Evolutionary conservation across 1,139 yeast genomes (phyloP), one percentile per base, ranked within the genome.

Genomic region (Geotrichum carabidarum): DNA sequence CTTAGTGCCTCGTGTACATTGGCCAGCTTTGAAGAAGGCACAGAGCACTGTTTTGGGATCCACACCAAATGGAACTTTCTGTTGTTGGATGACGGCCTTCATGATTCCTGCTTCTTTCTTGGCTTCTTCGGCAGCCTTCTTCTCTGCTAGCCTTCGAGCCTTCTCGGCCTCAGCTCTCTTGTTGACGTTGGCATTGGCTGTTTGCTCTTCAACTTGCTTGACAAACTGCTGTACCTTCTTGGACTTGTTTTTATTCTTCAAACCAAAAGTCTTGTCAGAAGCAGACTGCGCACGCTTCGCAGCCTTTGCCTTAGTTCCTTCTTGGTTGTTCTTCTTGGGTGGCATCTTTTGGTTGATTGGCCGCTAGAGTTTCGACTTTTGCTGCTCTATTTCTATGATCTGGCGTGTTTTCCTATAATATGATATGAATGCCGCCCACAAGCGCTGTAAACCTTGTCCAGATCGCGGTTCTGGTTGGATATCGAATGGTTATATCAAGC

Each of bases 1-100:
- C 69, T 87, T 88, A 61, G 77, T 68, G 50, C 98, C 99, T 72
- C 91, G 90, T 60, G 84, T 81, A 79, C 99, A 93, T 56, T 80
- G 77, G 41, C 96, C 97, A 60, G 87, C 83, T 72, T 84, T 93
- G 81, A 89, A 93, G 71, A 83, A 84, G 56, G 87, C 89, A 80
- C 99, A 94, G 30, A 93, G 74, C 45, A 94, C 86, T 4, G 95
- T 83, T 74, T 93, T 93, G 54, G 99, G 99, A 73, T 94, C 99
- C 58, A 90, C 97, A 51, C 99, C 99, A 68, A 93, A 91, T 48
- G 97, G 96, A 35, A 93, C 91, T 68, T 89, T 89, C 69, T 89
- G 98, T 51, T 77, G 80, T 55, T 80, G 86, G 53, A 87, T 76
- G 7, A 81, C 75, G 1, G 81, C 73, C 47, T 84, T 86, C 64